A percentile compares a stretch with the other conserved stretches of the same genome.
Evolutionary conservation across 2,329 filamentous ascomycete species (phyloP).

Genomic region (Aspergillus sp.): DNA sequence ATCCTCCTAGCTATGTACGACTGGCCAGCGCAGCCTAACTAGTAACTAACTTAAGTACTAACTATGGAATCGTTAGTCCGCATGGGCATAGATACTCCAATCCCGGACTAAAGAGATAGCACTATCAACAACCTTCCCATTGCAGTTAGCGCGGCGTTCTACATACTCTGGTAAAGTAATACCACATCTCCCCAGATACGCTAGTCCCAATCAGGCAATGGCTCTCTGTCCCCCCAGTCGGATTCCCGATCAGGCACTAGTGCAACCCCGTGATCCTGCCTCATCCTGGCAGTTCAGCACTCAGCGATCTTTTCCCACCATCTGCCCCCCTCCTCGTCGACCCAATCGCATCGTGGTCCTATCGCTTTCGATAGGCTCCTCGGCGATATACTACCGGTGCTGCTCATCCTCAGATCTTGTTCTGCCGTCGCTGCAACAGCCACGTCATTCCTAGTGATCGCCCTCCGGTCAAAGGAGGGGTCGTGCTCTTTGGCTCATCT

Average conservation of each 20-base stretch:
- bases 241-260: slow-evolving; percentile 20
- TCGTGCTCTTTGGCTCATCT: slow-evolving; percentile 19
- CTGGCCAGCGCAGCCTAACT: too few relatives aligned
- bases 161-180: too few relatives aligned
- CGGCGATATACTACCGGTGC: not conserved
- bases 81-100: not conserved
- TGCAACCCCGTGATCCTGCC: slow-evolving; percentile 30
- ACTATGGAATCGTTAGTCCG: too few relatives aligned
- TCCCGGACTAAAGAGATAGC: not conserved
- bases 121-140: slow-evolving; percentile 17
- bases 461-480: slow-evolving; percentile 7
- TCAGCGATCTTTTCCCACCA: slow-evolving; percentile 3
- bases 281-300: slow-evolving; percentile 16
- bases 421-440: not conserved
- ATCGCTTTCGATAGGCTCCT: not conserved
- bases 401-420: not conserved
- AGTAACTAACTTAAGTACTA: too few relatives aligned
- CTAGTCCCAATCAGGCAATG: slow-evolving; percentile 26
- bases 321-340: slow-evolving; percentile 4
- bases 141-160: not conserved
- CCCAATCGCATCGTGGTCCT: not conserved
- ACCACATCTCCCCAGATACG: slow-evolving; percentile 12
- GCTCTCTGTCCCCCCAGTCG: slow-evolving; percentile 11
- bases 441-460: not conserved
- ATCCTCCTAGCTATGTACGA: too few relatives aligned